Evolutionary conservation across 108 stramenopile species (phyloP).

Genomic region (Cyclotella kingstonii): DNA sequence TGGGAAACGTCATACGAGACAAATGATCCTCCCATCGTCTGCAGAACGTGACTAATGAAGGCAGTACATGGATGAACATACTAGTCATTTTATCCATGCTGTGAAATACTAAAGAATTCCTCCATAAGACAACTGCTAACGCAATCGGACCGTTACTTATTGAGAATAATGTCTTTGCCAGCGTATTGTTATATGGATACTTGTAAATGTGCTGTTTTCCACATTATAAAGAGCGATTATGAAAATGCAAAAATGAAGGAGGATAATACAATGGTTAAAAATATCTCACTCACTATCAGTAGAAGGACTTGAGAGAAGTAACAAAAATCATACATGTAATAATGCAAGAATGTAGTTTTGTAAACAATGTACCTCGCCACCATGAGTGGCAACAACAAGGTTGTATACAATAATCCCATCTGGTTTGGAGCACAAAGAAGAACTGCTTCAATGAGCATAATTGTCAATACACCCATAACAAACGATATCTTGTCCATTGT

Average conservation of each 20-base stretch:
- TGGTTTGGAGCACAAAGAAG: slow-evolving; percentile 24
- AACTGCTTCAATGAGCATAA: slow-evolving; percentile 48
- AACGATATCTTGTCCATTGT: slow-evolving; percentile 47
- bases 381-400: slow-evolving; percentile 41
- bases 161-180: slow-evolving; percentile 54
- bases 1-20: slow-evolving; percentile 22
- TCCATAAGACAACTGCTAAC: slow-evolving; percentile 60
- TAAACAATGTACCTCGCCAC: slow-evolving; percentile 44
- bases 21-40: slow-evolving; percentile 57
- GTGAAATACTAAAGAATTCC: slow-evolving; percentile 84
- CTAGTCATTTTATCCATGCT: slow-evolving; percentile 78
- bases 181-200: slow-evolving; percentile 43
- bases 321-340: slow-evolving; percentile 58
- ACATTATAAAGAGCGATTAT: no score
- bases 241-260: background rate
- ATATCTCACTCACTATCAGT: slow-evolving; percentile 20
- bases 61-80: slow-evolving; percentile 76
- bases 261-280: background rate
- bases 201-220: slow-evolving; percentile 40
- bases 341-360: slow-evolving; percentile 36
- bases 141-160: slow-evolving; percentile 60
- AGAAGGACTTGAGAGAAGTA: slow-evolving; percentile 44
- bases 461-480: slow-evolving; percentile 42
- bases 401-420: slow-evolving; percentile 35
- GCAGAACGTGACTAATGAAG: slow-evolving; percentile 56